A percentile compares a stretch with the other conserved stretches of the same genome.
Conservation (phyloP, 768 basidiomycete species). For the Amanita subjunquillea region DNA sequence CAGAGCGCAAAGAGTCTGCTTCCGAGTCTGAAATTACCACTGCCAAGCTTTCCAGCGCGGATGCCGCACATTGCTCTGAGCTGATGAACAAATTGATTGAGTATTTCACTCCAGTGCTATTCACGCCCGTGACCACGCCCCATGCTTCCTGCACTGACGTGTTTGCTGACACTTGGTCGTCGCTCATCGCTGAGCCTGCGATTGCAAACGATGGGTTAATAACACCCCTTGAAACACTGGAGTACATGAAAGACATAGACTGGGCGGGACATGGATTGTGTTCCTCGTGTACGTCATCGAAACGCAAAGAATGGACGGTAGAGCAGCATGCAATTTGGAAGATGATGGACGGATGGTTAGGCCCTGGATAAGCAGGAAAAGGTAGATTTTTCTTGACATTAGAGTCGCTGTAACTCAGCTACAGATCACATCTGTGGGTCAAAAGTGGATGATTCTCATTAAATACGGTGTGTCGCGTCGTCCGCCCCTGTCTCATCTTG, state of each 20-base stretch:
- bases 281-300: constrained; percentile 42
- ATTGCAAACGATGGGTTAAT: constrained; percentile 52
- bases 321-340: constrained; percentile 54
- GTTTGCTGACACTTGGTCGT: constrained; percentile 66
- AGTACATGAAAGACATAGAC: constrained; percentile 43
- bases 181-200: constrained; percentile 57
- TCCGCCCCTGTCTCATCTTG: neutral
- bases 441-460: constrained; percentile 1
- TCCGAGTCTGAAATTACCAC: constrained; percentile 7
- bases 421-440: neutral
- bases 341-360: constrained; percentile 50
- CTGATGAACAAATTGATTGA: constrained; percentile 47
- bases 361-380: neutral
- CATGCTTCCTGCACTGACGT: constrained; percentile 71
- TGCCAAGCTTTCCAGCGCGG: neutral
- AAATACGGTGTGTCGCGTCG: neutral
- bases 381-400: constrained; percentile 4
- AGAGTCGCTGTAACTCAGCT: constrained; percentile 3
- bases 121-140: constrained; percentile 56
- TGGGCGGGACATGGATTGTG: constrained; percentile 57
- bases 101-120: constrained; percentile 63
- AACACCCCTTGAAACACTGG: constrained; percentile 63
- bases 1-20: constrained; percentile 3
- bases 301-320: constrained; percentile 54
- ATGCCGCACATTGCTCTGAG: constrained; percentile 11